Percentiles rank a stretch among this genome's conserved stretches.
Conservation (phyloP, 768 basidiomycete genomes). For the Trametes maxima region DNA sequence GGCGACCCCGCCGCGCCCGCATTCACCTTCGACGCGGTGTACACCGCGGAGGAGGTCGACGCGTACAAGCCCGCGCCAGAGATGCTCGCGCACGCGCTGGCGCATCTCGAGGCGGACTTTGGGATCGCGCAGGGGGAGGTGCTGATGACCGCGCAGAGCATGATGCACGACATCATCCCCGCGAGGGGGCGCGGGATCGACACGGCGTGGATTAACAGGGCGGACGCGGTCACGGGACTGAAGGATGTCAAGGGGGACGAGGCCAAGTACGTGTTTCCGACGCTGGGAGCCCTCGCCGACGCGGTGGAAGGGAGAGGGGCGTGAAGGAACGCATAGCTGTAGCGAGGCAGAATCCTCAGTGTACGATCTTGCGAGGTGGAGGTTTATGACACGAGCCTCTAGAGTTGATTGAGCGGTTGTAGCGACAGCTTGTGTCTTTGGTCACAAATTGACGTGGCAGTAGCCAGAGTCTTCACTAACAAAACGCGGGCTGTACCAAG, state of each 20-base stretch:
- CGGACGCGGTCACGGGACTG: constrained; percentile 44
- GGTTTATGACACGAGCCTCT: too few species aligned
- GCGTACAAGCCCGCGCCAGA: constrained; percentile 69
- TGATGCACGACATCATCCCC: constrained; percentile 67
- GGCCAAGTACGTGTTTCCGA: constrained; percentile 50
- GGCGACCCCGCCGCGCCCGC: constrained; percentile 26
- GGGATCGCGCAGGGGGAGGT: constrained; percentile 47
- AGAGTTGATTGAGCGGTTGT: too few species aligned
- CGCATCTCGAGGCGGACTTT: constrained; percentile 37
- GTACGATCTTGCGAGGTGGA: too few species aligned
- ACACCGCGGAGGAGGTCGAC: constrained; percentile 74
- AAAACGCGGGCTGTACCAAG: too few species aligned
- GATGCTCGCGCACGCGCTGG: constrained; percentile 54
- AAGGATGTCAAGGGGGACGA: constrained; percentile 29
- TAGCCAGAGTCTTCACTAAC: too few species aligned
- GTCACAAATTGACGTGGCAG: too few species aligned
- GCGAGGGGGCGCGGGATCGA: constrained; percentile 56
- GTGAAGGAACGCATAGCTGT: not conserved
- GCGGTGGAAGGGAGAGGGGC: constrained; percentile 47
- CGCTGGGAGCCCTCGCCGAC: constrained; percentile 60
- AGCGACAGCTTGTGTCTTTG: too few species aligned
- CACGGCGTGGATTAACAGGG: constrained; percentile 69
- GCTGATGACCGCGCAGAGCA: constrained; percentile 67
- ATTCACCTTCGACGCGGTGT: constrained; percentile 65
- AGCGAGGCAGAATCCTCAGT: not conserved